Evolutionary conservation across 768 basidiomycete genomes (phyloP), one percentile per base, ranked within the genome.

Genomic region (Chiua virens): DNA sequence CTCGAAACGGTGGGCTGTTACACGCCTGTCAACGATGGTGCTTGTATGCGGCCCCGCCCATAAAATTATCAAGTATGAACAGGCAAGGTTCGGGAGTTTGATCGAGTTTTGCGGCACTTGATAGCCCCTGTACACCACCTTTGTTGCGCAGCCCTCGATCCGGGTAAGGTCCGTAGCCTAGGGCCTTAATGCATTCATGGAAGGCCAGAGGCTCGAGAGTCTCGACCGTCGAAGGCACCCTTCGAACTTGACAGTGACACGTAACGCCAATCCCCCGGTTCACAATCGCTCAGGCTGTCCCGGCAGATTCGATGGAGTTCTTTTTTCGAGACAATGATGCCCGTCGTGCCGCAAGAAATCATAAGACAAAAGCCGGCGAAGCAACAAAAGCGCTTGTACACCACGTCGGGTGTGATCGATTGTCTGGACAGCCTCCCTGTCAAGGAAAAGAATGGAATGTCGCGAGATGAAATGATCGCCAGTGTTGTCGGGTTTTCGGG

Each of bases 161-260:
- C 42, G 52, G 45, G 39, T 39, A 40, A 46, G 60, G 47, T 59
- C 56, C 60, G 47, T 15, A 5, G n/a, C n/a, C 30, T 27, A 30
- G 17, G 15, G 6, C 34, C 30, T 1, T 5, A 34, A 34, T 34
- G 13, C 30, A 30, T 7, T 34, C 15, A 17, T 34, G 34, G 7
- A 7, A 13, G 34, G 34, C 17, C 34, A 17, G 17, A 34, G 34
- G 17, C 34, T 17, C 1, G 9, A 4, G 11, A n/a, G 48, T 47
- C 59, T 62, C 32, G 60, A 49, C 45, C 43, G n/a, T 42, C 42
- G 43, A 41, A 28, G 44, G 18, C 20, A 18, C 6, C 21, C 13
- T 4, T 18, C 18, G 9, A 22, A 21, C 5, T 17, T 34, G 34
- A 34, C 34, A 17, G 34, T 14, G 15, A 35, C 44, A 13, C 30